Conservation (phyloP, 176 grass and related monocot species). For the Metroxylon sagu region DNA sequence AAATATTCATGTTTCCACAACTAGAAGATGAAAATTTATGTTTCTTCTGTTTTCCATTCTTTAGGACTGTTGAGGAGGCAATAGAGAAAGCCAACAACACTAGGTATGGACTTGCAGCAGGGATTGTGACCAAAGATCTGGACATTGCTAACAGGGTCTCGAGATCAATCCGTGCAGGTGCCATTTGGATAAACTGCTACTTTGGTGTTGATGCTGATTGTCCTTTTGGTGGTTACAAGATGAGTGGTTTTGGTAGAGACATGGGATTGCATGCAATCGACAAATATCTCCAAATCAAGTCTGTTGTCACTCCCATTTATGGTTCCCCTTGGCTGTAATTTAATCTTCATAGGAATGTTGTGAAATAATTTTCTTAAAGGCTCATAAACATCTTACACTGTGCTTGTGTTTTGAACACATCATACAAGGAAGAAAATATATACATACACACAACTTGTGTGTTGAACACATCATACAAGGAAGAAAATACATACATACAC, state of each 20-base stretch:
- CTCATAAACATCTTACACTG: too few species aligned
- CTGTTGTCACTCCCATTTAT: constrained; percentile 52
- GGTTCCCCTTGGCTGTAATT: constrained; percentile 51
- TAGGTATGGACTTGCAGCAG: constrained; percentile 40
- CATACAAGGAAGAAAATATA: too few species aligned
- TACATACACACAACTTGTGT: too few species aligned
- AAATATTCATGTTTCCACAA: too few species aligned
- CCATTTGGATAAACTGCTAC: constrained; percentile 83
- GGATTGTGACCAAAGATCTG: constrained; percentile 42
- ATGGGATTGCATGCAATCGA: constrained; percentile 52
- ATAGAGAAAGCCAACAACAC: constrained; percentile 47
- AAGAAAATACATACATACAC: too few species aligned
- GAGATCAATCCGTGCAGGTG: constrained; percentile 48
- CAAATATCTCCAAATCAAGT: constrained; percentile 59
- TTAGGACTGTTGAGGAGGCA: constrained; percentile 64
- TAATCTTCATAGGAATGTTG: too few species aligned
- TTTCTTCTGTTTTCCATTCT: neutral
- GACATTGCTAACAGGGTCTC: constrained; percentile 55
- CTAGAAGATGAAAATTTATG: too few species aligned
- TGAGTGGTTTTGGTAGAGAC: constrained; percentile 76
- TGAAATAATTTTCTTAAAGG: too few species aligned
- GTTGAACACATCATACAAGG: too few species aligned
- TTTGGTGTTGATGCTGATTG: constrained; percentile 29
- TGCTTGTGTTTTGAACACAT: too few species aligned
- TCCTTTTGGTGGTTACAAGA: constrained; percentile 56